Base-by-base conservation (phyloP, 2,329 filamentous ascomycete species). In the Microcera coccophila region DNA sequence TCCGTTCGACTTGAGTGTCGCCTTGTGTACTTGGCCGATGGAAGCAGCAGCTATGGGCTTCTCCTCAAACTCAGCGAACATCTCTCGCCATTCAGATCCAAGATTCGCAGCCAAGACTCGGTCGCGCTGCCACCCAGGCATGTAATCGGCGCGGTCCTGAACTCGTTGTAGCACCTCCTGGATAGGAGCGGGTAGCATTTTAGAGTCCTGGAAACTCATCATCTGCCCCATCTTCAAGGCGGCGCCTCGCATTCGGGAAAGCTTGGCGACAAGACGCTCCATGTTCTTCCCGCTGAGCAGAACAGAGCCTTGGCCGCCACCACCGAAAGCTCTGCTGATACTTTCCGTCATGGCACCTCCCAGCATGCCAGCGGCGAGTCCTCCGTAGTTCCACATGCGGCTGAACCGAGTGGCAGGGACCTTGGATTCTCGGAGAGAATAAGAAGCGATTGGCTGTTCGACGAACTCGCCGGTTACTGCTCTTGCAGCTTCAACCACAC, bases 171-270 rank as follows among this genome's bases (percentile, higher is more conserved):
- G 72, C 2, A 98, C 89, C 58, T 91, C 80, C 53, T 94, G 88
- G 38, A 98, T 90, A 1, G 87, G 81, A 1, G 79, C 80, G 0
- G 93, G 93, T 9, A 98, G 78, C 82, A 96, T 90, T 66, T 95
- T 97, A 28, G 88, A 82, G 68, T 98, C 93, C 72, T 98, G 93
- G 61, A 98, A 93, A 64, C 90, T 96, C 75, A 98, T 85, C 86
- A 97, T 93, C 70, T 98, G 93, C 1, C 93, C 94, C 19, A 98
- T 70, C 70, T 98, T 98, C 32, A 98, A 73, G n/a, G 93, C 93
- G 5, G 93, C 94, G 28, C 93, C 93, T 58, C 93, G 82, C 93
- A 98, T 98, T 17, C 87, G 85, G 3, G 91, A 97, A 3, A 98
- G 76, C 65, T 94, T 96, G 4, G 88, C 76, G 2, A 98, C 93